Evolutionary conservation across 2,329 filamentous ascomycete species (phyloP).

Genomic region (Teratosphaeria gauchensis): DNA sequence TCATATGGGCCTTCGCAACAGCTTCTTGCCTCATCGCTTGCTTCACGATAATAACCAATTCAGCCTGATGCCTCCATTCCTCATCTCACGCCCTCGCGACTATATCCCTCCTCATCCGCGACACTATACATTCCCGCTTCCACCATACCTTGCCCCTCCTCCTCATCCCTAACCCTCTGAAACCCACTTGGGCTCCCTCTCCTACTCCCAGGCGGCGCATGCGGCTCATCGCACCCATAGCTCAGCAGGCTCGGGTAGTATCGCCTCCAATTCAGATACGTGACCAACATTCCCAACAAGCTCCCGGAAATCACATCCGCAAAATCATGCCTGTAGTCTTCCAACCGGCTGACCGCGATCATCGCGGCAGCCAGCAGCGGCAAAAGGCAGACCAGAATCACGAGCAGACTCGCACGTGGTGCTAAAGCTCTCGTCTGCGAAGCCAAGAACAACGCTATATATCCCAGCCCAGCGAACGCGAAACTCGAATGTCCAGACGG

Average conservation of each 20-base stretch:
- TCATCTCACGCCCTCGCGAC: conserved; percentile 1
- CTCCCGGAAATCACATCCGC: conserved; percentile 51
- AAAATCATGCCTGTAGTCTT: conserved; percentile 56
- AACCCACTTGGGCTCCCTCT: conserved; percentile 19
- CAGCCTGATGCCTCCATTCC: neutral
- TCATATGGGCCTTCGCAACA: no score
- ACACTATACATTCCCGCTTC: conserved; percentile 5
- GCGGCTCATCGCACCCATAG: conserved; percentile 43
- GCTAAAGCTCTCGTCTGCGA: conserved; percentile 54
- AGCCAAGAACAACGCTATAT: conserved; percentile 47
- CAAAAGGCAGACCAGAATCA: conserved; percentile 44
- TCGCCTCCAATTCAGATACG: conserved; percentile 50
- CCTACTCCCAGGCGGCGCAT: conserved; percentile 26
- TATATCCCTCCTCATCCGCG: conserved; percentile 6
- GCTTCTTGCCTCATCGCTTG: no score
- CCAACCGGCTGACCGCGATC: conserved; percentile 52
- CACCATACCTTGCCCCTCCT: conserved; percentile 24
- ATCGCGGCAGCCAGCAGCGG: conserved; percentile 49
- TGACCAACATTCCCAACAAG: conserved; percentile 44
- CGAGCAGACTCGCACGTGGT: conserved; percentile 47
- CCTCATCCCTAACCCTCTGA: conserved; percentile 36
- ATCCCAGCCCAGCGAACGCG: conserved; percentile 69
- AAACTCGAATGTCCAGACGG: conserved; percentile 74
- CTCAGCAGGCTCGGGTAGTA: conserved; percentile 49
- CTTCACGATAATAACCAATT: neutral